These are phyloP conservation scores for Diaporthe vaccinii DNA, from an alignment of 2,329 filamentous ascomycete species.

Conservation along the genomic window DNA sequence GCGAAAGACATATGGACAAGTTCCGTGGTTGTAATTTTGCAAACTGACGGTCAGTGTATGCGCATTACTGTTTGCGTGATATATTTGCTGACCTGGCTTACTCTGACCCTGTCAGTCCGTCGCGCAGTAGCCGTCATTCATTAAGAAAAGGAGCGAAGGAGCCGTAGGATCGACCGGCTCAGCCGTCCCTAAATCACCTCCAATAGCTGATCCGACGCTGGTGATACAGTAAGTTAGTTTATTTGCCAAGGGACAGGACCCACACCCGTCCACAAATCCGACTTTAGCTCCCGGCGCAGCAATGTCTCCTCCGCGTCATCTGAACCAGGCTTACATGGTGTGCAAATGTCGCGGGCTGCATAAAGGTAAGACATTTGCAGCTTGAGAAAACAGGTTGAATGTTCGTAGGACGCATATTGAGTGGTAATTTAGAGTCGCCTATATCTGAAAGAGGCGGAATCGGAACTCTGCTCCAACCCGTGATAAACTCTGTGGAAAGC, in stretches of 20 bases:
- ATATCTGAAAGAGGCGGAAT: background rate
- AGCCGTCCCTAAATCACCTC: background rate
- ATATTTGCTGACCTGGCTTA: conserved; percentile 7
- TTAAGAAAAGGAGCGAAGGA: background rate
- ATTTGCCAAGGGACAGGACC: background rate
- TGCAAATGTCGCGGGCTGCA: background rate
- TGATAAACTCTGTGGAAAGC: background rate
- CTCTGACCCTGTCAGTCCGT: background rate
- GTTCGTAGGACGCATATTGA: background rate
- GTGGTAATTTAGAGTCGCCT: background rate
- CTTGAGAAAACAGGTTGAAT: background rate
- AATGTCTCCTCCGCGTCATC: background rate
- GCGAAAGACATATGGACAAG: background rate
- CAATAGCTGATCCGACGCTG: background rate
- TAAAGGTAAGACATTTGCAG: background rate
- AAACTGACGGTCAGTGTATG: background rate
- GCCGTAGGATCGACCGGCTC: background rate
- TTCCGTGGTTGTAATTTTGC: background rate
- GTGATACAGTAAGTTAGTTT: too few species aligned
- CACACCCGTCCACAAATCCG: background rate
- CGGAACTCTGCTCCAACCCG: background rate
- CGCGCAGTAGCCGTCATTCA: background rate
- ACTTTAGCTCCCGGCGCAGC: background rate
- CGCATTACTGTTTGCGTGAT: background rate
- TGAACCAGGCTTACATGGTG: background rate